These are phyloP conservation scores for Abortiporus biennis DNA, from an alignment of 1,284 basidiomycete genomes.

Conservation along the genomic window DNA sequence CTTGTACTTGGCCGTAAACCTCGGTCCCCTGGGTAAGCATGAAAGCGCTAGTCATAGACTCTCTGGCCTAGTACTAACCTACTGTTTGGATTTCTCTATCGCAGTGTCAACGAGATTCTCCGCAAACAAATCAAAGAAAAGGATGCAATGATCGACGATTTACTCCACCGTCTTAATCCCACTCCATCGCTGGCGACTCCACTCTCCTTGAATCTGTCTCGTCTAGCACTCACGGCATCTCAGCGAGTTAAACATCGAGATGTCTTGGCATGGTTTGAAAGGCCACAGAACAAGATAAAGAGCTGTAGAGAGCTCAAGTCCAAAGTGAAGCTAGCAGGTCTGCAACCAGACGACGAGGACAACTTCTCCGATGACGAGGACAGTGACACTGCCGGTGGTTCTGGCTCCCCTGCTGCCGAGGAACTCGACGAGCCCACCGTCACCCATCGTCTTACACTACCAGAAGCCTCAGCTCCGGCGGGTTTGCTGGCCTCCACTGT, in stretches of 20 bases:
- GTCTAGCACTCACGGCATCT: conserved; percentile 17
- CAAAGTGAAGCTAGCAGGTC: conserved; percentile 23
- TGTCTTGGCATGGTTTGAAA: conserved; percentile 25
- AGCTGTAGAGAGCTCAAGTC: conserved; percentile 14
- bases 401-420: conserved; percentile 5
- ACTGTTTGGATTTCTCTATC: too few species aligned
- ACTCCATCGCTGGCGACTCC: conserved; percentile 22
- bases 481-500: conserved; percentile 26
- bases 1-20: conserved; percentile 5
- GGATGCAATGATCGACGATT: conserved; percentile 25
- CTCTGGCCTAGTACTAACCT: too few species aligned
- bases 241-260: conserved; percentile 23
- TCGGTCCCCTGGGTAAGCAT: conserved; percentile 3
- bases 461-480: conserved; percentile 21
- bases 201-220: conserved; percentile 22
- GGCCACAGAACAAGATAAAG: conserved; percentile 15
- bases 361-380: conserved; percentile 17
- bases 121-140: conserved; percentile 28
- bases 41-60: too few species aligned
- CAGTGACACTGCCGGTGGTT: conserved; percentile 5
- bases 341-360: conserved; percentile 20
- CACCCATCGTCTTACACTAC: conserved; percentile 13
- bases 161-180: conserved; percentile 25
- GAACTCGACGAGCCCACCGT: conserved; percentile 4
- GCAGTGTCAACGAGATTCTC: conserved; percentile 25